A percentile compares a stretch with the other conserved stretches of the same genome.
Conservation (phyloP, 2,329 filamentous ascomycete genomes). For the Fusarium verrucosum region DNA sequence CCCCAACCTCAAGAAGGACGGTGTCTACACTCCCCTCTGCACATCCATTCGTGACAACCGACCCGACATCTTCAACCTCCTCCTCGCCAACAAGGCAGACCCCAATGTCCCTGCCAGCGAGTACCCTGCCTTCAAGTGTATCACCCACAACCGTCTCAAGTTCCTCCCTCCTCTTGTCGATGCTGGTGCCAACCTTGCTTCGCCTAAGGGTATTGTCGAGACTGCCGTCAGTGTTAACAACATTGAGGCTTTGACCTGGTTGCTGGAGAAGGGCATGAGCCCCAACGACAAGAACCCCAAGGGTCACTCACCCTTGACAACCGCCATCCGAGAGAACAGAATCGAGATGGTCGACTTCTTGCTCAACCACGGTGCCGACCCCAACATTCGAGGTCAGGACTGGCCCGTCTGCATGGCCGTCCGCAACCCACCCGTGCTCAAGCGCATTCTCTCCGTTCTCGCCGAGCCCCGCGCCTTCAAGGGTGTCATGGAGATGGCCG, state of each 20-base stretch:
- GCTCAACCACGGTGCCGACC: conserved; percentile 67
- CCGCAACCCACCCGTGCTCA: conserved; percentile 66
- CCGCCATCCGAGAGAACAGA: conserved; percentile 69
- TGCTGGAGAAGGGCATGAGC: conserved; percentile 67
- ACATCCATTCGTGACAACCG: conserved; percentile 74
- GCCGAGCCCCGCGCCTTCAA: conserved; percentile 69
- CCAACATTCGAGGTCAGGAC: conserved; percentile 70
- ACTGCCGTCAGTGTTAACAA: conserved; percentile 70
- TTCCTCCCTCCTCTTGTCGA: conserved; percentile 67
- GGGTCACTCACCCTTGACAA: conserved; percentile 70
- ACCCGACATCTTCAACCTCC: conserved; percentile 67
- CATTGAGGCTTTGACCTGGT: conserved; percentile 66
- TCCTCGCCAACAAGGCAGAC: conserved; percentile 66
- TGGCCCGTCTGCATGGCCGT: conserved; percentile 78
- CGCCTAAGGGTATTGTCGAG: conserved; percentile 72
- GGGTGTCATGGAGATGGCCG: conserved; percentile 74
- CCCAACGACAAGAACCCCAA: conserved; percentile 67
- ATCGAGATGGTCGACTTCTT: conserved; percentile 68
- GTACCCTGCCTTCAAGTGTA: conserved; percentile 73
- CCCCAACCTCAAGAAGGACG: conserved; percentile 70
- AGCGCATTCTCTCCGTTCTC: conserved; percentile 65
- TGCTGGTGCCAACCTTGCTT: conserved; percentile 67
- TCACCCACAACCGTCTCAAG: conserved; percentile 71
- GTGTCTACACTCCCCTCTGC: conserved; percentile 73
- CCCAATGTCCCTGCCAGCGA: conserved; percentile 71